Base-by-base conservation (phyloP, 2,329 filamentous ascomycete genomes). In the Microascus cirrosus region DNA sequence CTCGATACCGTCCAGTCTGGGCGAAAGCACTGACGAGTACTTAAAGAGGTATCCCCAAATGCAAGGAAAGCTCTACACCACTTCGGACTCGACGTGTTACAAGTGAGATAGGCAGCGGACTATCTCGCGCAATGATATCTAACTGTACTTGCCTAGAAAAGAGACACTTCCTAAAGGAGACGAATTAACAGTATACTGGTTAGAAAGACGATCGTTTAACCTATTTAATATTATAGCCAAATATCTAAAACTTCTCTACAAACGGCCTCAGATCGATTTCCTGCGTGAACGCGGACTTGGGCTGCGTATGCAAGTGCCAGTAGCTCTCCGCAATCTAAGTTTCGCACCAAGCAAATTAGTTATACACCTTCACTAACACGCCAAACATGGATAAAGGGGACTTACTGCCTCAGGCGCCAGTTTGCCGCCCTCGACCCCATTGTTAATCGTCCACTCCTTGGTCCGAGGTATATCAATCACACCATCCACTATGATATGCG, bases 301-400 rank as follows among this genome's bases (percentile, higher is more conserved):
- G 87, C 74, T 96, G 90, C 0, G 84, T 87, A 67, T 95, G 90
- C 65, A 95, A 68, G 67, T 86, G 77, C 89, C 90, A 95, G 66
- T 95, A 95, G 12, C 83, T 81, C 62, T 95, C 89, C 12, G 90
- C 90, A 76, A 95, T 95, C 84, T 93, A 53, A 11, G 20, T 1
- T 22, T 54, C 20, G 5, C 25, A 18, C 18, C 39, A 18, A 7
- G 15, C 15, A 45, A 8, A 18, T 53, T 57, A 56, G 58, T 24
- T 12, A 22, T 20, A 24, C n/a, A 6, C 11, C 12, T 50, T 50
- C 20, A n/a, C 22, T 20, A 10, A 8, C 22, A n/a, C 2, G 20
- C 13, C 12, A 34, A 53, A 2, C 4, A 3, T n/a, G 24, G 20
- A 6, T 2, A 32, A 8, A 34, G 3, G 24, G 15, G n/a, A 77